These are phyloP conservation scores for Chaetomium sp. DNA, from an alignment of 2,329 filamentous ascomycete genomes.

Conservation along the genomic window DNA sequence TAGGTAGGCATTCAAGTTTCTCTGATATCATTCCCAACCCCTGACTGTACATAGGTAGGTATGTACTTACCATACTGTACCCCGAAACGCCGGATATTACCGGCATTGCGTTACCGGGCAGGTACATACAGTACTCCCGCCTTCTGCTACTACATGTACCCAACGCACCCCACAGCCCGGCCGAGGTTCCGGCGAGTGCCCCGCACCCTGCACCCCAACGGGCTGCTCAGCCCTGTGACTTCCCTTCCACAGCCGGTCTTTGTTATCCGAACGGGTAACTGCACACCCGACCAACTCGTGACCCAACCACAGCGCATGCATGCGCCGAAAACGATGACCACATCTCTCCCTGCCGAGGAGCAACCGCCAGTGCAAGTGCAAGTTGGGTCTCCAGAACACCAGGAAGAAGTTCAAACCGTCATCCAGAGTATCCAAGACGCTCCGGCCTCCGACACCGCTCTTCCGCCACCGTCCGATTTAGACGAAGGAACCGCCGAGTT, in stretches of 20 bases:
- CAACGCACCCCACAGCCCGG: constrained; percentile 9
- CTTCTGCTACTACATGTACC: background rate
- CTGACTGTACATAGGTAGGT: background rate
- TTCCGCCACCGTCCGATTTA: constrained; percentile 1
- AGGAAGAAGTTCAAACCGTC: constrained; percentile 30
- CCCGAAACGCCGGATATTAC: background rate
- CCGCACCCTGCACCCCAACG: background rate
- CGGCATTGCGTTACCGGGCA: constrained; percentile 3
- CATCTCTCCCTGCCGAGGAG: constrained; percentile 7
- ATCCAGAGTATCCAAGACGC: constrained; percentile 33
- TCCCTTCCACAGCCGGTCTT: constrained; percentile 6
- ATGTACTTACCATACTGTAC: background rate
- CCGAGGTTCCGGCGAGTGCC: constrained; percentile 10
- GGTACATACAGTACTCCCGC: no score
- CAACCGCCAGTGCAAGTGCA: constrained; percentile 14
- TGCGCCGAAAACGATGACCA: constrained; percentile 25
- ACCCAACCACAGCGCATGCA: background rate
- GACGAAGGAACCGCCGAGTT: constrained; percentile 7
- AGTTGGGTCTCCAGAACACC: constrained; percentile 6
- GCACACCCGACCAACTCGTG: background rate
- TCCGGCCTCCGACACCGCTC: constrained; percentile 16
- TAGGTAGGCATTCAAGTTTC: background rate
- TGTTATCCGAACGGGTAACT: constrained; percentile 1
- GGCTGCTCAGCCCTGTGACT: background rate
- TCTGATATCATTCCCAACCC: background rate